Conservation (phyloP, 1,139 yeast genomes). For the Ogataea hybrid region DNA sequence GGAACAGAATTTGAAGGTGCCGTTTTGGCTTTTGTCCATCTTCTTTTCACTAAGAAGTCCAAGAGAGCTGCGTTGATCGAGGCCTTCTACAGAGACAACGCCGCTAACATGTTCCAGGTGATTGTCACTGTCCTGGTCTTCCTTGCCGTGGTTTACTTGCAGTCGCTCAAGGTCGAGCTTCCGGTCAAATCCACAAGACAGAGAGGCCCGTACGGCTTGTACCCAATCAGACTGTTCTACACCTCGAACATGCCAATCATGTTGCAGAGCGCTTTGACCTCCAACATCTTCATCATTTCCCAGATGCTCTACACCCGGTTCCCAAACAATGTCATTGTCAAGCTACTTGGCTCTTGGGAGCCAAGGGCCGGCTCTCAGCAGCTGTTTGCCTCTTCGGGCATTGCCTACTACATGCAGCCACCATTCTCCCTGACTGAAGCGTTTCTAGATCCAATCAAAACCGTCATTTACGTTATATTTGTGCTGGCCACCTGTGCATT, state of each 20-base stretch:
- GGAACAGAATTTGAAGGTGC: conserved; percentile 99
- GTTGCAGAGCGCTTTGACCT: conserved; percentile 93
- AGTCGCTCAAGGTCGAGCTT: conserved; percentile 93
- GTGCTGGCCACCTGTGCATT: conserved; percentile 90
- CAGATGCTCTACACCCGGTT: conserved; percentile 87
- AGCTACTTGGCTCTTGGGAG: conserved; percentile 89
- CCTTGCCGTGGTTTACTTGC: conserved; percentile 85
- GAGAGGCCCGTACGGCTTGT: conserved; percentile 90
- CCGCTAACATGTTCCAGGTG: conserved; percentile 94
- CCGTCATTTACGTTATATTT: conserved; percentile 72
- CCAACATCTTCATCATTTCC: conserved; percentile 87
- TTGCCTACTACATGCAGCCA: conserved; percentile 95
- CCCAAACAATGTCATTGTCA: conserved; percentile 79
- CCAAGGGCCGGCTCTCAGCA: conserved; percentile 77
- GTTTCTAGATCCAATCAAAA: conserved; percentile 84
- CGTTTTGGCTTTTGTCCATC: conserved; percentile 85
- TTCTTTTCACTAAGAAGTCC: conserved; percentile 83
- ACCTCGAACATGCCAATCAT: conserved; percentile 96
- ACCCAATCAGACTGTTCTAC: conserved; percentile 93
- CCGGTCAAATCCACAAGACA: conserved; percentile 93
- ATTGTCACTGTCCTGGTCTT: conserved; percentile 78
- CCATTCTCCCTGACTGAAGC: conserved; percentile 84
- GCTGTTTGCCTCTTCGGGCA: conserved; percentile 81
- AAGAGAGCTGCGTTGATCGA: conserved; percentile 90
- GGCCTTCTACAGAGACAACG: conserved; percentile 89